Conservation (phyloP, 2,329 filamentous ascomycete species). For the Aspergillus sp. region DNA sequence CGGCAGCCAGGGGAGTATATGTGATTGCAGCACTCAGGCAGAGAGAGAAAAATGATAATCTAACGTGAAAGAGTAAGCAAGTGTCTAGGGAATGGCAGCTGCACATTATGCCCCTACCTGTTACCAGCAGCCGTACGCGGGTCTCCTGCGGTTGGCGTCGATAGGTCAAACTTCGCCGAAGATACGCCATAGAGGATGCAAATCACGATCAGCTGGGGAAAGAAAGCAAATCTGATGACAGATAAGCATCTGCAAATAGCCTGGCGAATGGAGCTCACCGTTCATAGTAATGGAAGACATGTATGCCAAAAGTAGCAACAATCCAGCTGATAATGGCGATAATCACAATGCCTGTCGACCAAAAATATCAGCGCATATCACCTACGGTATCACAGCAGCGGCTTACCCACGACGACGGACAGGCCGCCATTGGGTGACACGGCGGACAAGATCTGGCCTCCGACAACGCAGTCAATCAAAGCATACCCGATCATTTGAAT, state of each 20-base stretch:
- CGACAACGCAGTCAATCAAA: conserved; percentile 56
- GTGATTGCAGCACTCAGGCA: conserved; percentile 57
- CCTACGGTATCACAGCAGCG: background rate
- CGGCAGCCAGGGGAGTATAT: conserved; percentile 54
- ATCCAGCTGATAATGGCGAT: conserved; percentile 54
- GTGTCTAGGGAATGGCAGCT: too few relatives aligned
- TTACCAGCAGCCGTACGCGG: conserved; percentile 43
- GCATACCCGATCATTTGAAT: conserved; percentile 54
- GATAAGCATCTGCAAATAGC: conserved; percentile 10
- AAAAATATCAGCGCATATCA: conserved; percentile 1
- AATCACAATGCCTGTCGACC: conserved; percentile 46
- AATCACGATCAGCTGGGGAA: conserved; percentile 53
- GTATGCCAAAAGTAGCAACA: conserved; percentile 59
- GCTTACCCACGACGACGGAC: conserved; percentile 51
- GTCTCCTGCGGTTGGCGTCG: conserved; percentile 43
- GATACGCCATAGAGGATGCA: conserved; percentile 55
- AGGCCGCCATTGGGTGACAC: conserved; percentile 50
- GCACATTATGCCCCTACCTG: conserved; percentile 14
- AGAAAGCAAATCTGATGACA: conserved; percentile 48
- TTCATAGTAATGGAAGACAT: conserved; percentile 59
- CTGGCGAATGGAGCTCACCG: conserved; percentile 42
- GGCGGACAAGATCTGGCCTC: conserved; percentile 59
- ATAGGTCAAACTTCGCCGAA: conserved; percentile 50
- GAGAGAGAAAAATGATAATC: conserved; percentile 60
- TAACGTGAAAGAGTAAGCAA: conserved; percentile 8